These are phyloP conservation scores for Herpetospermum pedunculosum DNA, from an alignment of 306 rosid genomes.

Conservation along the genomic window DNA sequence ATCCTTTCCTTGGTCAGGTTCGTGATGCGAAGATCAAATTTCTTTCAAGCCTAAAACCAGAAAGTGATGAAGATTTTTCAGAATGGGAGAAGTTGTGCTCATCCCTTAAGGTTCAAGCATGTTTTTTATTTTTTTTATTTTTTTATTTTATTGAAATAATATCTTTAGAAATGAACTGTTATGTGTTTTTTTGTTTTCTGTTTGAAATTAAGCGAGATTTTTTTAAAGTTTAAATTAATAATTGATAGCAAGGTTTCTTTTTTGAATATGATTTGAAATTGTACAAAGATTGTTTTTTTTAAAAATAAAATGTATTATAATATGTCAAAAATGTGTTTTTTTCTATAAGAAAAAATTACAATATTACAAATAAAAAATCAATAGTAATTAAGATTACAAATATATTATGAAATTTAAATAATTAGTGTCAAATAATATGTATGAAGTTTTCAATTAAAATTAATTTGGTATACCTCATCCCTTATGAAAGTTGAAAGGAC, in stretches of 20 bases:
- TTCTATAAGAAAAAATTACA: neutral
- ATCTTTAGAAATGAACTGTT: neutral
- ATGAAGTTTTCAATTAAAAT: no score
- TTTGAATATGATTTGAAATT: neutral
- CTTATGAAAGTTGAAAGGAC: no score
- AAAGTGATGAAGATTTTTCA: conserved; percentile 43
- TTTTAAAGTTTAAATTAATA: neutral
- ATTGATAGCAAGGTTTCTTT: neutral
- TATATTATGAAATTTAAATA: neutral
- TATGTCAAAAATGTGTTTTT: neutral
- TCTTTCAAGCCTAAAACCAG: conserved; percentile 65
- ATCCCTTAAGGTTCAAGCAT: conserved; percentile 53
- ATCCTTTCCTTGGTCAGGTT: conserved; percentile 35
- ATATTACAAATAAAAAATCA: neutral
- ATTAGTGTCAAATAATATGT: neutral
- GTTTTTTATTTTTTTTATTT: neutral
- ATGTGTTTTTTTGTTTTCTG: neutral
- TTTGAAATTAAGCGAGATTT: neutral
- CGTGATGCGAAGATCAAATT: conserved; percentile 80
- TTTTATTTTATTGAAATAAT: neutral
- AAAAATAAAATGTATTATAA: no score
- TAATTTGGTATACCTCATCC: no score
- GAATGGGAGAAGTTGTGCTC: conserved; percentile 72
- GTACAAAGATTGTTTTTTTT: neutral
- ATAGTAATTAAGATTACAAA: neutral